Evolutionary conservation across 371 early-diverging fungal species (phyloP), one percentile per base, ranked within the genome.

Genomic region (Mortierella sp.): DNA sequence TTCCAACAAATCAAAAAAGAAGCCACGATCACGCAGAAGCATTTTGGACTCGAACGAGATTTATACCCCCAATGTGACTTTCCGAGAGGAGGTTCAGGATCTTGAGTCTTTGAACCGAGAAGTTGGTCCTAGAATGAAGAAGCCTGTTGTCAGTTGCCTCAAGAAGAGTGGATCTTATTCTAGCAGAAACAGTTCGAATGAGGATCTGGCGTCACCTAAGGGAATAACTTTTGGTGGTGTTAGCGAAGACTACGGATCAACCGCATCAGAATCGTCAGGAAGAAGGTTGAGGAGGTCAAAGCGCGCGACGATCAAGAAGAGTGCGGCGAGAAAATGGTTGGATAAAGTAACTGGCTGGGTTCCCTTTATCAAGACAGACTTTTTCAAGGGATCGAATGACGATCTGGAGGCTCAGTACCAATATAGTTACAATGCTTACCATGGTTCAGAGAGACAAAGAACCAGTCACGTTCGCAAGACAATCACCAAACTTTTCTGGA

Each of bases 81-180:
- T 79, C 19, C 58, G 74, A 21, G 74, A 79, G 15, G 67, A 79
- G 19, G 80, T 79, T 13, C 71, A 70, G 52, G 77, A 77, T 48
- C 59, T 77, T 47, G 71, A 69, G 13, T 66, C 72, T 1, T 61
- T 69, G 57, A 69, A 59, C 43, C 58, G 72, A 22, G 65, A 43
- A 4, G 55, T 32, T 32, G 47, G n/a, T 4, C 63, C 69, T 45
- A 76, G 66, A 47, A 60, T 43, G n/a, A 76, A 66, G 60, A 65
- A 70, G 13, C 74, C 78, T 9, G 72, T 78, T 19, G 73, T 73
- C 70, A 75, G 81, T 63, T 80, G 81, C 24, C 53, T 80, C 15
- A 80, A 80, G 59, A 80, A 80, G 55, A 40, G 63, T 22, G 76
- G 66, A 6, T 80, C 75, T 15, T 32, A 50, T 8, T 65, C 58